Conservation (phyloP, 495 filamentous ascomycete species). For the Terfezia boudieri region DNA sequence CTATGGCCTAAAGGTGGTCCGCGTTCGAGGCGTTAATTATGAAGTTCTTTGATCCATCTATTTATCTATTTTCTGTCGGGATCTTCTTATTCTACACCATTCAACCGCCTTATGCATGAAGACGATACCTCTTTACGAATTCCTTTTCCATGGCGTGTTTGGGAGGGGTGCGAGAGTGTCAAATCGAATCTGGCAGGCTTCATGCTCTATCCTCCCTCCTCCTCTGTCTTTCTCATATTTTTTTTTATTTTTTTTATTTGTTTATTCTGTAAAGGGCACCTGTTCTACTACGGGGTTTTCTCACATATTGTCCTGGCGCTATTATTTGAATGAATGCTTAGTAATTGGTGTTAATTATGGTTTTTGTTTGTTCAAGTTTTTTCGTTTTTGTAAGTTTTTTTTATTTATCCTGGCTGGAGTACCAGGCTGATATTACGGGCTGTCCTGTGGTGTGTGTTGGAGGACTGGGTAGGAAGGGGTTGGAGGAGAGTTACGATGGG, state of each 20-base stretch:
- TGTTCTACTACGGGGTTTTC: neutral
- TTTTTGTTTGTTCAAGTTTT: no score
- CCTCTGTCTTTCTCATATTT: slow-evolving; percentile 4
- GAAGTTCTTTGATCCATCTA: slow-evolving; percentile 3
- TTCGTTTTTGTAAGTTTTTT: no score
- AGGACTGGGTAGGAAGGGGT: no score
- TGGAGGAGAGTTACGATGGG: no score
- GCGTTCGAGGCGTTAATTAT: neutral
- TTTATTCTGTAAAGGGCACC: slow-evolving; percentile 4
- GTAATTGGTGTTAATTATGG: no score
- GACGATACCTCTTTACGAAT: slow-evolving; percentile 10
- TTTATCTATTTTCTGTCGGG: slow-evolving; percentile 4
- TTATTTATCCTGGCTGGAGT: no score
- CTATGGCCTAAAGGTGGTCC: no score
- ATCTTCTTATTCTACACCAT: slow-evolving; percentile 5
- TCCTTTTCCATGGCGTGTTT: neutral
- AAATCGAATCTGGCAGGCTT: neutral
- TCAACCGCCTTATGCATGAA: slow-evolving; percentile 9
- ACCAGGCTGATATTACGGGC: no score
- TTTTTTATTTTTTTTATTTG: slow-evolving; percentile 1
- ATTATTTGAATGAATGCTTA: neutral
- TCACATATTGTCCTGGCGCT: neutral
- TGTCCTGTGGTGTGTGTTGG: no score
- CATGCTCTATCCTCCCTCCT: neutral
- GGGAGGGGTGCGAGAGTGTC: no score